Evolutionary conservation across 2,329 filamentous ascomycete species (phyloP).

Genomic region (Sporothrix inflata): DNA sequence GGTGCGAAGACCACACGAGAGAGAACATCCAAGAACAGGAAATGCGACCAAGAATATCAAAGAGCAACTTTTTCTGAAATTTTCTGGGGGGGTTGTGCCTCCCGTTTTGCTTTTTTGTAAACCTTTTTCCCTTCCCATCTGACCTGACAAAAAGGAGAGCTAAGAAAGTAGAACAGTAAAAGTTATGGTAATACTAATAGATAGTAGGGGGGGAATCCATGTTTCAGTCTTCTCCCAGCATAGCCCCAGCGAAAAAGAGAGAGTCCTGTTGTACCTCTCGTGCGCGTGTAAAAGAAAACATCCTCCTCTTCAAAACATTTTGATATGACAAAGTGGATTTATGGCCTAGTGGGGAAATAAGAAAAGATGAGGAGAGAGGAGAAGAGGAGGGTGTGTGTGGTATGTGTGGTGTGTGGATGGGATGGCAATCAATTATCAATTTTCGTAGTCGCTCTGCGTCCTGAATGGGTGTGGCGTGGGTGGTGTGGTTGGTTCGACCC

Average conservation of each 20-base stretch:
- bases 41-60: background rate
- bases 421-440: background rate
- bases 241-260: background rate
- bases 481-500: background rate
- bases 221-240: background rate
- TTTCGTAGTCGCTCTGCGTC: conserved; percentile 5
- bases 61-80: background rate
- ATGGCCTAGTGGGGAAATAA: background rate
- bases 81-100: background rate
- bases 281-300: background rate
- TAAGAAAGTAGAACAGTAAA: background rate
- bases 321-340: background rate
- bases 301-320: background rate
- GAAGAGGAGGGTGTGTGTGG: background rate
- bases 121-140: background rate
- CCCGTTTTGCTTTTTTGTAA: background rate
- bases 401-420: background rate
- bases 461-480: background rate
- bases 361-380: background rate
- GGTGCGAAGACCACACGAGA: background rate
- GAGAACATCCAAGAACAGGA: background rate
- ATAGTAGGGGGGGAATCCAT: background rate
- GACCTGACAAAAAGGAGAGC: background rate
- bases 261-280: conserved; percentile 17
- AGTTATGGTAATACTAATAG: background rate